A percentile compares a stretch with the other conserved stretches of the same genome.
phyloP scores from a whole-genome alignment of 208 protist genomes.

The Crithidia bombi region DNA sequence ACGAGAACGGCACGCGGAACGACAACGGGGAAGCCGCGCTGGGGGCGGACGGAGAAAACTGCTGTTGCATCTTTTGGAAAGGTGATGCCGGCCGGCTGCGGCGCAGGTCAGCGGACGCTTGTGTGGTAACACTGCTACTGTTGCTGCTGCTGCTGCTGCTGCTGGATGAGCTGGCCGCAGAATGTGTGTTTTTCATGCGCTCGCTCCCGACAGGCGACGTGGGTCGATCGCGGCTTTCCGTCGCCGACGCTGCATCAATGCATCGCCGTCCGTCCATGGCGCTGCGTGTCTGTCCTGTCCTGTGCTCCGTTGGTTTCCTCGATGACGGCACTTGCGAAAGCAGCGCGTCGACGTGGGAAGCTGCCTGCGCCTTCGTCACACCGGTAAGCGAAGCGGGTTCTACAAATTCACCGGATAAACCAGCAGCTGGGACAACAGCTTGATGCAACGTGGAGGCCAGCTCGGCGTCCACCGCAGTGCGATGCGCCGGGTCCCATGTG shows the following conservation, averaged over 20 bases:
- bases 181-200: too few relatives aligned
- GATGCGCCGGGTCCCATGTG: constrained; percentile 44
- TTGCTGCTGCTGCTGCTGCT: background rate
- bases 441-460: constrained; percentile 1
- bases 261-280: background rate
- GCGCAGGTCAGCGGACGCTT: too few relatives aligned
- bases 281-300: background rate
- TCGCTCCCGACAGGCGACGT: too few relatives aligned
- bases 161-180: background rate
- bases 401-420: background rate
- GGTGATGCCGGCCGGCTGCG: too few relatives aligned
- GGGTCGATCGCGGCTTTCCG: background rate
- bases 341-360: background rate
- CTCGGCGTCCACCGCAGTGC: constrained; percentile 20
- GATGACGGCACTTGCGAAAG: background rate
- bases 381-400: background rate
- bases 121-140: too few relatives aligned
- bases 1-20: background rate
- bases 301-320: background rate
- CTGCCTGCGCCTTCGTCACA: background rate
- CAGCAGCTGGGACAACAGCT: background rate
- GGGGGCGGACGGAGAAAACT: background rate
- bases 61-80: background rate
- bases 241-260: background rate
- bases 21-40: background rate